phyloP scores from a whole-genome alignment of 805 yeast genomes.

The Ogataea glucozyma region DNA sequence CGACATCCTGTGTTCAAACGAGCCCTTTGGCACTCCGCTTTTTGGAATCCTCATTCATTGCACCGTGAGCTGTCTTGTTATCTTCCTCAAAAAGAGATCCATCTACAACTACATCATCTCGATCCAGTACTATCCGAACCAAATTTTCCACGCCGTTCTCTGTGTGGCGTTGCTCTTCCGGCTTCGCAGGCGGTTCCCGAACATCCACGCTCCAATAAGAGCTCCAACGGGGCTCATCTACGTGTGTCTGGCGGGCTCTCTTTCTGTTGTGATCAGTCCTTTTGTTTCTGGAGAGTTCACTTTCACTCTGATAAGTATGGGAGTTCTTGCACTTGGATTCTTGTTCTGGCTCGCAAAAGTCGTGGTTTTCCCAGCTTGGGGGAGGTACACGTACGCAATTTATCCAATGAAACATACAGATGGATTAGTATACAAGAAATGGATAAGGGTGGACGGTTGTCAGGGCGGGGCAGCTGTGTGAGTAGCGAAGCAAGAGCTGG shows the following conservation, averaged over 20 bases:
- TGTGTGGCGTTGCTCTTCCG: conserved; percentile 27
- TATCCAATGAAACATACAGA: conserved; percentile 18
- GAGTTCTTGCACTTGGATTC: conserved; percentile 22
- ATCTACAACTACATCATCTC: conserved; percentile 44
- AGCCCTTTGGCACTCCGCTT: conserved; percentile 48
- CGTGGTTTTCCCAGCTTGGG: conserved; percentile 18
- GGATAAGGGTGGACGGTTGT: conserved; percentile 16
- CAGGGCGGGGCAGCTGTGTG: too few species aligned
- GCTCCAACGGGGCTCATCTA: conserved; percentile 33
- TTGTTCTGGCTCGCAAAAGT: conserved; percentile 25
- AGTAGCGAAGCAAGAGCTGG: too few species aligned
- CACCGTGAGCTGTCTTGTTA: conserved; percentile 23
- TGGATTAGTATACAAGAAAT: conserved; percentile 25
- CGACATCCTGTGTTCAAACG: conserved; percentile 43
- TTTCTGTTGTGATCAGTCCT: conserved; percentile 51
- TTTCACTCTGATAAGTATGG: conserved; percentile 28
- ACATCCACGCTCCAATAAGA: conserved; percentile 28
- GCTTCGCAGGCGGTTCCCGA: conserved; percentile 24
- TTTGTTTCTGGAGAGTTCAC: conserved; percentile 41
- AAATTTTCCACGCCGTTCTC: conserved; percentile 37
- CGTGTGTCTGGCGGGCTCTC: conserved; percentile 45
- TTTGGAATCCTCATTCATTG: conserved; percentile 30
- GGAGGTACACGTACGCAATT: conserved; percentile 16
- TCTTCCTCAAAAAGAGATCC: conserved; percentile 22
- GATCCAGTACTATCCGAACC: conserved; percentile 49